phyloP scores from a whole-genome alignment of 805 yeast genomes.

The Hanseniaspora nectarophila region DNA sequence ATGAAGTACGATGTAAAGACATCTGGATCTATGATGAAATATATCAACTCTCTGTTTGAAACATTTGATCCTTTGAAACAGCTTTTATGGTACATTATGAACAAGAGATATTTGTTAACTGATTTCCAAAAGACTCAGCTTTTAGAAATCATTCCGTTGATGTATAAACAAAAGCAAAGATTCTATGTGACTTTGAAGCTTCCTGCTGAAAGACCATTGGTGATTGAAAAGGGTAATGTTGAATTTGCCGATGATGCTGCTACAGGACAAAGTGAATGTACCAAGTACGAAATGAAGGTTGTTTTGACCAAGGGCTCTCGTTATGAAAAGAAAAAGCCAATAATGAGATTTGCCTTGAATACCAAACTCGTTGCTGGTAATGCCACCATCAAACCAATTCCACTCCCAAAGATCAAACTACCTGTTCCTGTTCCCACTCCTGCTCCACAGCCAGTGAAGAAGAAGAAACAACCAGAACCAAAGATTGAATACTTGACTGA shows the following conservation, averaged over 20 bases:
- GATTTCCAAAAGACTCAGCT: conserved; percentile 49
- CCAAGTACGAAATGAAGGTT: conserved; percentile 4
- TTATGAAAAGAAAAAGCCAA: conserved; percentile 7
- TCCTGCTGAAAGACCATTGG: conserved; percentile 59
- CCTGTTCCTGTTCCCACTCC: background rate
- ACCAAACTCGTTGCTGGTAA: background rate
- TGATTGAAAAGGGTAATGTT: conserved; percentile 36
- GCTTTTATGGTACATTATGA: conserved; percentile 59
- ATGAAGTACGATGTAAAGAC: conserved; percentile 18
- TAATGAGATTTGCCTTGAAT: conserved; percentile 5
- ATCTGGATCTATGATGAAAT: conserved; percentile 22
- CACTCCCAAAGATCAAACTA: conserved; percentile 3
- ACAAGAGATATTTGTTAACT: conserved; percentile 43
- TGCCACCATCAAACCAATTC: background rate
- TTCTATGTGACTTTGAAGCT: conserved; percentile 50
- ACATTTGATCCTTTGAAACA: conserved; percentile 44
- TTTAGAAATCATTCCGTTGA: conserved; percentile 52
- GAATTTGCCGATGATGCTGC: conserved; percentile 34
- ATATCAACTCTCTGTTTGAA: conserved; percentile 23
- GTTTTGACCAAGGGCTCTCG: background rate
- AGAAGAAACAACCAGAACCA: background rate
- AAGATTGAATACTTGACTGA: background rate
- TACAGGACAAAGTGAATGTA: conserved; percentile 27
- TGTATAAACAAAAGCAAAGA: conserved; percentile 51
- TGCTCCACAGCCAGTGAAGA: background rate